These are phyloP conservation scores for Auricularia sp. DNA, from an alignment of 768 basidiomycete species.

Conservation along the genomic window DNA sequence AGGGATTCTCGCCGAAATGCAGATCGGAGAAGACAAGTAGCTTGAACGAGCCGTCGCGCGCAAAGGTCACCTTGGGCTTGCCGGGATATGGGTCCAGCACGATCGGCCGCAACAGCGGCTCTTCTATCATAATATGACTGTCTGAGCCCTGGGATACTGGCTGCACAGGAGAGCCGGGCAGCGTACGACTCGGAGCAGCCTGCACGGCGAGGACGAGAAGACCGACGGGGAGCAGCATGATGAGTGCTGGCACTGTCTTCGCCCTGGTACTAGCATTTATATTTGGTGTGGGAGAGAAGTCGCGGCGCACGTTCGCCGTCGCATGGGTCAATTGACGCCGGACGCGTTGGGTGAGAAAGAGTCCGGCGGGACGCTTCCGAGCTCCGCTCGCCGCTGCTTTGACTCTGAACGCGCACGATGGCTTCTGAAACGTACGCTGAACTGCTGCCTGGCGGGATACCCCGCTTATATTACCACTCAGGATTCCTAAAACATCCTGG, in stretches of 20 bases:
- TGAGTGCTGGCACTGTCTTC: too few relatives aligned
- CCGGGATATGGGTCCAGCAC: conserved; percentile 31
- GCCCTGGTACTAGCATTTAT: too few relatives aligned
- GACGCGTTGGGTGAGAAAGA: too few relatives aligned
- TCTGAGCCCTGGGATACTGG: too few relatives aligned
- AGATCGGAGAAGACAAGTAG: conserved; percentile 65
- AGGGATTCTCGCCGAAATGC: conserved; percentile 65
- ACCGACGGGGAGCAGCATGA: too few relatives aligned
- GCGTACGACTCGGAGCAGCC: too few relatives aligned
- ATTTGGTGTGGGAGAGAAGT: too few relatives aligned
- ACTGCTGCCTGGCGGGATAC: not conserved
- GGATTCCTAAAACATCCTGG: conserved; percentile 59
- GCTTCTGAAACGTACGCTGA: not conserved
- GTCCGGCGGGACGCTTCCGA: too few relatives aligned
- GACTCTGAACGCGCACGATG: not conserved
- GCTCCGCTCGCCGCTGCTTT: not conserved
- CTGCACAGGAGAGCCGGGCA: too few relatives aligned
- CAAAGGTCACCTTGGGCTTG: conserved; percentile 45
- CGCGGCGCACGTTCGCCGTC: too few relatives aligned
- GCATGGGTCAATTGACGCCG: too few relatives aligned
- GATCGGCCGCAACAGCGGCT: not conserved
- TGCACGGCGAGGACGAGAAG: too few relatives aligned
- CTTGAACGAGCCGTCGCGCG: conserved; percentile 54
- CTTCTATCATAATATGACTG: not conserved
- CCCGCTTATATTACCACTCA: not conserved